Conservation (phyloP, 2,329 filamentous ascomycete genomes). For the Neonectria neomacrospora region DNA sequence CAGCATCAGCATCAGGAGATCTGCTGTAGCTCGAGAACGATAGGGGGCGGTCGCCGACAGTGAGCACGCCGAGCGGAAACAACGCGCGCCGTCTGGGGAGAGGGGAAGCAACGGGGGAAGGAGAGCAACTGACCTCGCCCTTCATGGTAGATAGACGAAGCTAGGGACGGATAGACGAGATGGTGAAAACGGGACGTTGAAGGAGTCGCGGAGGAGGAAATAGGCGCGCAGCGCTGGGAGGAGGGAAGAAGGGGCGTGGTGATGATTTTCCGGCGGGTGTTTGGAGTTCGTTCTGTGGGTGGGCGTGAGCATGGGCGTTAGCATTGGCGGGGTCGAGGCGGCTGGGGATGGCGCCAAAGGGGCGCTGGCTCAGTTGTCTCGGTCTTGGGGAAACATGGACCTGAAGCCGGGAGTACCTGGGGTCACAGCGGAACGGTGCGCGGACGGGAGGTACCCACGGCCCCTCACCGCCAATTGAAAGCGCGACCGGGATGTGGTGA, state of each 20-base stretch:
- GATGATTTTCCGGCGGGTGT: constrained; percentile 50
- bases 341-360: constrained; percentile 25
- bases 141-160: constrained; percentile 59
- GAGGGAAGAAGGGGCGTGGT: constrained; percentile 45
- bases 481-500: constrained; percentile 33
- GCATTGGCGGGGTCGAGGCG: constrained; percentile 44
- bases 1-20: constrained; percentile 33
- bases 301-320: constrained; percentile 23
- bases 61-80: constrained; percentile 38
- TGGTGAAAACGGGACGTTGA: constrained; percentile 35
- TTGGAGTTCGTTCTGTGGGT: constrained; percentile 47
- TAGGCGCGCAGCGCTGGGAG: constrained; percentile 52
- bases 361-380: constrained; percentile 19
- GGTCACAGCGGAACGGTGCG: constrained; percentile 18
- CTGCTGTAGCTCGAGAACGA: constrained; percentile 22
- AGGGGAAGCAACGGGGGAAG: constrained; percentile 13
- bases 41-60: constrained; percentile 11
- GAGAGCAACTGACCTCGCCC: constrained; percentile 62
- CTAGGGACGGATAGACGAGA: constrained; percentile 37
- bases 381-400: constrained; percentile 2
- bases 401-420: constrained; percentile 25
- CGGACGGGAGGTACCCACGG: constrained; percentile 28
- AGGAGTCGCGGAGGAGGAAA: constrained; percentile 40
- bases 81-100: constrained; percentile 23
- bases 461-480: constrained; percentile 47